These are phyloP conservation scores for Saccharomyces hybrid DNA, from an alignment of 1,139 yeast genomes.

Conservation along the genomic window DNA sequence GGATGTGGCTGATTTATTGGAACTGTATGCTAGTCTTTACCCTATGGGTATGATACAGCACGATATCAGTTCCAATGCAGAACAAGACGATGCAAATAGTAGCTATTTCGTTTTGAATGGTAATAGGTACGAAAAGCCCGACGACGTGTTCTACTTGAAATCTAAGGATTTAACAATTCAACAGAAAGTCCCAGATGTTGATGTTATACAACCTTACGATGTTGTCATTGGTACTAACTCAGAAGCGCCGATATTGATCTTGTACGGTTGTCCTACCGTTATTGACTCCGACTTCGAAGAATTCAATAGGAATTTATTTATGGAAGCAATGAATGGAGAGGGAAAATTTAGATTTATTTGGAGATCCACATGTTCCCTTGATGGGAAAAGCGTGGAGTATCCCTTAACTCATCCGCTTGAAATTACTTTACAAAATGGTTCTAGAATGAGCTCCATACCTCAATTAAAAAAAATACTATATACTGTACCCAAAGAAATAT, in stretches of 20 bases:
- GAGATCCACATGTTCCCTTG: slow-evolving; percentile 46
- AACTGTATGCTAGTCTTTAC: slow-evolving; percentile 12
- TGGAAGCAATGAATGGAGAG: slow-evolving; percentile 42
- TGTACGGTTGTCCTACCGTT: slow-evolving; percentile 46
- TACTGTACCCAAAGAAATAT: background rate
- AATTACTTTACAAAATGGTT: background rate
- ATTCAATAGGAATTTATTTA: slow-evolving; percentile 53
- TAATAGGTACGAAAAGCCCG: slow-evolving; percentile 18
- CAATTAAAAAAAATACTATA: background rate
- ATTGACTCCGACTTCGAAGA: slow-evolving; percentile 43
- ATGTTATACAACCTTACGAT: slow-evolving; percentile 12
- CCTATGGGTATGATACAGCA: slow-evolving; percentile 17
- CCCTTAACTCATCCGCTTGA: slow-evolving; percentile 2
- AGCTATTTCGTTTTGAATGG: slow-evolving; percentile 24
- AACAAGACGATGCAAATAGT: slow-evolving; percentile 4
- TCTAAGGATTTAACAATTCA: slow-evolving; percentile 24
- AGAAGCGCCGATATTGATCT: slow-evolving; percentile 34
- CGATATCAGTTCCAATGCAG: slow-evolving; percentile 5
- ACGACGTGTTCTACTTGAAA: slow-evolving; percentile 29
- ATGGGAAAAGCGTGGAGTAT: background rate
- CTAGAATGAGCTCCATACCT: background rate
- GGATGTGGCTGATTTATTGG: slow-evolving; percentile 11
- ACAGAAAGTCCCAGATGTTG: slow-evolving; percentile 13
- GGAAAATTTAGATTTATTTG: slow-evolving; percentile 71
- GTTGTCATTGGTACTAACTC: slow-evolving; percentile 20